Evolutionary conservation across 148 eudicot genomes (phyloP).

Genomic region (Gaultheria prostrata): DNA sequence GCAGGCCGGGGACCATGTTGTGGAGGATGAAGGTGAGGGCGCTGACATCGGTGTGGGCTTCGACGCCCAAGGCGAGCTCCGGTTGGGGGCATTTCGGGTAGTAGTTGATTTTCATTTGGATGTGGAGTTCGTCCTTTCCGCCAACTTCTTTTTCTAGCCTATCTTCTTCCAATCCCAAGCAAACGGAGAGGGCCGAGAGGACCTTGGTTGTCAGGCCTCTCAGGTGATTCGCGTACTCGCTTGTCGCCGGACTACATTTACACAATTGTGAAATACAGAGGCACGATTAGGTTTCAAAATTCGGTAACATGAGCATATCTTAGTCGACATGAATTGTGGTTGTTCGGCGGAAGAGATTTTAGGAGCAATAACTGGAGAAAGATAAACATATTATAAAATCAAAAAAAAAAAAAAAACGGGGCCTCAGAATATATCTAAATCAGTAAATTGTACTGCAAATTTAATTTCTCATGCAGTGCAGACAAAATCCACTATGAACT

Average conservation of each 20-base stretch:
- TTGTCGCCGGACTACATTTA: slow-evolving; percentile 60
- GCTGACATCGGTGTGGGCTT: slow-evolving; percentile 89
- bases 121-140: slow-evolving; percentile 67
- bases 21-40: slow-evolving; percentile 89
- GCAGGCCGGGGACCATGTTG: slow-evolving; percentile 99
- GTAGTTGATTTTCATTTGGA: slow-evolving; percentile 85
- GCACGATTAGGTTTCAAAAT: neutral
- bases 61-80: slow-evolving; percentile 88
- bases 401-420: too few species aligned
- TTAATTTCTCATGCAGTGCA: neutral
- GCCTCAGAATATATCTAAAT: too few species aligned
- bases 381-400: too few species aligned
- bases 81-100: slow-evolving; percentile 99
- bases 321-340: too few species aligned
- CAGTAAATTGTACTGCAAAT: neutral
- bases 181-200: slow-evolving; percentile 60
- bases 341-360: too few species aligned
- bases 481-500: neutral
- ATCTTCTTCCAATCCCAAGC: slow-evolving; percentile 68
- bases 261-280: neutral
- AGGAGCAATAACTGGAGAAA: too few species aligned
- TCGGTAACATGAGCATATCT: neutral
- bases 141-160: slow-evolving; percentile 83
- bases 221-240: slow-evolving; percentile 67
- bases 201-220: slow-evolving; percentile 62